Base-by-base conservation (phyloP, 495 filamentous ascomycete genomes). In the Rhypophila decipiens region DNA sequence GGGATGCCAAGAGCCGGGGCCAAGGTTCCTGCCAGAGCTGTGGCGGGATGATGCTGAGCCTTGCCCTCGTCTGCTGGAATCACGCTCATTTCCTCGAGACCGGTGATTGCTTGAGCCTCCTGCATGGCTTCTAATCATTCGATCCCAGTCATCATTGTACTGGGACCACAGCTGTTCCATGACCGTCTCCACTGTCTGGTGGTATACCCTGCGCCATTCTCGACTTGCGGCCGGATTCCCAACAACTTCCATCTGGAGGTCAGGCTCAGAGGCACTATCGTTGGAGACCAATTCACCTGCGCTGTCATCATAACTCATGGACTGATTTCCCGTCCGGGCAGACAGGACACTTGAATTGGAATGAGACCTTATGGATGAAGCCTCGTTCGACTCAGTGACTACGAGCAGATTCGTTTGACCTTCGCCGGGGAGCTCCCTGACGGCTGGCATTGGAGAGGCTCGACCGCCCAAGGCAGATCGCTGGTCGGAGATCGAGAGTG, bases 221-320 rank as follows among this genome's bases (percentile, higher is more conserved):
- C 29, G 46, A 5, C 41, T 38, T 4, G 37, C 39, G 2, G 36
- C 39, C 5, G 58, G 24, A 1, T 24, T 35, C 2, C 39, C 51
- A 9, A 41, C 50, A 1, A 43, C 24, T 4, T 49, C 57, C 5
- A 49, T 29, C 52, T 48, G 54, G 4, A 48, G 37, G 13, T 60
- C 60, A 9, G 52, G 52, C 10, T 64, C 60, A 4, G 60, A 64
- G 27, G 61, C 0, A 23, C 50, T 63, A 33, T 56, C 58, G 10
- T 63, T 54, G 0, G 60, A 58, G 27, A 50, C 23, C 1, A 9
- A 8, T 3, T 64, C 60, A 15, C 57, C 51, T 1, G 48, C 37
- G 43, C 57, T 60, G 19, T 57, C 51, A 15, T 53, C 49, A 11
- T 39, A 15, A 5, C 31, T 39, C 18, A 15, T 41, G 2, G 39